phyloP scores from a whole-genome alignment of 129 eudicot genomes.

The Tagetes erecta region DNA sequence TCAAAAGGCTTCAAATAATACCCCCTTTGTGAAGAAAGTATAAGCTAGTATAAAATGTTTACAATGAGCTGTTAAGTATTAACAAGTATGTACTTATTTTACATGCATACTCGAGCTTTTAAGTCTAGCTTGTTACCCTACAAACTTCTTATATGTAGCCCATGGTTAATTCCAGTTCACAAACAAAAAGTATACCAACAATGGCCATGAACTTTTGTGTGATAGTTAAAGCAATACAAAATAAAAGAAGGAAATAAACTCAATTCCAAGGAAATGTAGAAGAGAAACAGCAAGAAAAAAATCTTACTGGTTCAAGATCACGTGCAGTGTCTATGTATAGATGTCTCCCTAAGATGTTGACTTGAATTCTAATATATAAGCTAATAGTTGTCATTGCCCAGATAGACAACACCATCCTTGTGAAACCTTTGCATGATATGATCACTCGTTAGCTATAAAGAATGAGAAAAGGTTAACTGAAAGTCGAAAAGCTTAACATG shows the following conservation, averaged over 20 bases:
- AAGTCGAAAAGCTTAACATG: not conserved
- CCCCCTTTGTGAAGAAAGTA: too few species aligned
- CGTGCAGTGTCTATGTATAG: constrained; percentile 90
- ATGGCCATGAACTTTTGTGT: not conserved
- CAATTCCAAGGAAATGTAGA: constrained; percentile 2
- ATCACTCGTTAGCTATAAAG: constrained; percentile 8
- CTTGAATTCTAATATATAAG: constrained; percentile 92
- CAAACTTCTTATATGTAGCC: not conserved
- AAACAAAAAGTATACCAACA: not conserved
- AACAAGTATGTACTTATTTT: not conserved
- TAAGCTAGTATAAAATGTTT: too few species aligned
- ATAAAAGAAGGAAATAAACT: constrained; percentile 4
- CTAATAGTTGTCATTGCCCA: constrained; percentile 86
- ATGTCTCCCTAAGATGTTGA: constrained; percentile 97
- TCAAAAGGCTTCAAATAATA: too few species aligned
- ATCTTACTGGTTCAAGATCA: constrained; percentile 73
- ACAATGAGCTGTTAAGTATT: too few species aligned
- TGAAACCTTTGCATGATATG: constrained; percentile 58
- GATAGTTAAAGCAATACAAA: not conserved
- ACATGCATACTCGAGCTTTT: not conserved
- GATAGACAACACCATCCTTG: constrained; percentile 76
- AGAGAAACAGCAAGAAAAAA: constrained; percentile 3
- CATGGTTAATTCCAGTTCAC: constrained; percentile 9
- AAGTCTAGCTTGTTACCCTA: not conserved
- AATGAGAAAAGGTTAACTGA: not conserved